Percentiles rank a stretch among this genome's conserved stretches.
phyloP scores from a whole-genome alignment of 2,329 filamentous ascomycete species.

The Cryphonectria naterciae region DNA sequence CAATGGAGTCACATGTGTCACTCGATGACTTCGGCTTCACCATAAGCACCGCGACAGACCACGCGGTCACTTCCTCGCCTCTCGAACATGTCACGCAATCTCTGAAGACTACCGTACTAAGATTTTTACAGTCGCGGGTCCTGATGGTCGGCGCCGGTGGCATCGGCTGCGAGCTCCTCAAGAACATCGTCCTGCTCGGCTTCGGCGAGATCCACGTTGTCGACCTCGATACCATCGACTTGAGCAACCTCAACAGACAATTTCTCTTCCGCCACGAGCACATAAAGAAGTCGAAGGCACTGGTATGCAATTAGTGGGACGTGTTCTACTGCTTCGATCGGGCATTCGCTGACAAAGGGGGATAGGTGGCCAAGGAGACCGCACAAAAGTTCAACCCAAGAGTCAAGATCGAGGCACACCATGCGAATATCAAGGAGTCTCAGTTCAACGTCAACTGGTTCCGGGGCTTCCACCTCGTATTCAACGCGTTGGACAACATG shows the following conservation, averaged over 20 bases:
- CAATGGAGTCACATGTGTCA: conserved; percentile 19
- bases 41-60: not conserved
- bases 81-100: conserved; percentile 5
- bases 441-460: conserved; percentile 92
- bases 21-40: conserved; percentile 16
- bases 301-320: conserved; percentile 60
- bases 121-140: conserved; percentile 69
- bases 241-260: conserved; percentile 96
- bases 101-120: conserved; percentile 18
- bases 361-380: conserved; percentile 77
- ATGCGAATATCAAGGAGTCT: conserved; percentile 91
- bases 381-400: conserved; percentile 88
- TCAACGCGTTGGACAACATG: conserved; percentile 96
- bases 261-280: conserved; percentile 97
- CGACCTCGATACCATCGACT: conserved; percentile 96
- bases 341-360: conserved; percentile 39
- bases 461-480: conserved; percentile 78
- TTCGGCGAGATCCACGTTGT: conserved; percentile 94
- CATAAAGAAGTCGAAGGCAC: conserved; percentile 94
- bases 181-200: conserved; percentile 90
- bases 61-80: conserved; percentile 5
- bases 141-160: conserved; percentile 95
- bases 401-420: conserved; percentile 83
- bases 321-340: conserved; percentile 21
- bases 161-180: conserved; percentile 96